Evolutionary conservation across 2,329 filamentous ascomycete species (phyloP).

Genomic region (Stachybotrys chlorohalonatus): DNA sequence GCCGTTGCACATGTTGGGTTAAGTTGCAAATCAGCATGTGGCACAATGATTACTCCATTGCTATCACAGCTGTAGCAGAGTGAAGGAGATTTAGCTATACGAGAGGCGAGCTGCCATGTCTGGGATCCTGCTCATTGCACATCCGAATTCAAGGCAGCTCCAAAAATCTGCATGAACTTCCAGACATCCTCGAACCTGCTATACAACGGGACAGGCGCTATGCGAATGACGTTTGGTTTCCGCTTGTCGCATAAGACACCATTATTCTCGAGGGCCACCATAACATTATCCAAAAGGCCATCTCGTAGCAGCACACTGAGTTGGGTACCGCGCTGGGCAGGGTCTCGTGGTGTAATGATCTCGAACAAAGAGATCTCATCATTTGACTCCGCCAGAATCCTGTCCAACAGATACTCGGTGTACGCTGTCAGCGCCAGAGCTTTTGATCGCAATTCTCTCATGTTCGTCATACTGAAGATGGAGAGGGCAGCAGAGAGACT

Average conservation of each 20-base stretch:
- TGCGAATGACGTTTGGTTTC: constrained; percentile 74
- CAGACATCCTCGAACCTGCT: constrained; percentile 68
- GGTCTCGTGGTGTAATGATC: constrained; percentile 64
- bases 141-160: too few species aligned
- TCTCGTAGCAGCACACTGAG: constrained; percentile 62
- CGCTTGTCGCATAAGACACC: constrained; percentile 76
- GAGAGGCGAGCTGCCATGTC: too few species aligned
- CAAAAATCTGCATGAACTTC: constrained; percentile 31
- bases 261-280: constrained; percentile 51
- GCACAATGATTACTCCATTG: too few species aligned
- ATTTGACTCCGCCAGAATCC: constrained; percentile 24
- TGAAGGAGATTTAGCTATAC: too few species aligned
- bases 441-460: constrained; percentile 60
- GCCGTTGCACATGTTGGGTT: too few species aligned
- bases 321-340: constrained; percentile 65
- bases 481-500: constrained; percentile 63
- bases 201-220: constrained; percentile 79
- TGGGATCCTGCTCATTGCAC: too few species aligned
- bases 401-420: constrained; percentile 56
- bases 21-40: too few species aligned
- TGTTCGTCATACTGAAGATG: constrained; percentile 63
- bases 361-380: constrained; percentile 34
- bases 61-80: too few species aligned
- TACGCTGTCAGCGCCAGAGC: constrained; percentile 68
- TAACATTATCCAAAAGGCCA: constrained; percentile 62